Evolutionary conservation across 805 yeast species (phyloP).

Genomic region (Wickerhamiella sorbophila): DNA sequence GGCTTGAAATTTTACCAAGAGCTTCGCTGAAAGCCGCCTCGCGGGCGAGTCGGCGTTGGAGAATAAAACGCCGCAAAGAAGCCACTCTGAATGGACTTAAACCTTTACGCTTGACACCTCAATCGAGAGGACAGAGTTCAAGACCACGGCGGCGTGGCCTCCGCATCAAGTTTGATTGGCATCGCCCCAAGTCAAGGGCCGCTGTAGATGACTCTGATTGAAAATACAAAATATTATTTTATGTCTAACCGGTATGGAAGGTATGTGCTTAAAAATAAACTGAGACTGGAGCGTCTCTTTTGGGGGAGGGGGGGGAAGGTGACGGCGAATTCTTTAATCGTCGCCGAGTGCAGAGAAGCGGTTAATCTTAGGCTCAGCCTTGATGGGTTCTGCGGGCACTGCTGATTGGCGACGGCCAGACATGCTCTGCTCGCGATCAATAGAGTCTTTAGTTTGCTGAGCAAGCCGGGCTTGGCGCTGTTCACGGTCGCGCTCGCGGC

Average conservation of each 20-base stretch:
- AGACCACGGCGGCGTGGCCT: background rate
- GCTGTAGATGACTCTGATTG: no score
- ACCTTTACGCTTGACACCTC: background rate
- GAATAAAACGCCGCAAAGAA: background rate
- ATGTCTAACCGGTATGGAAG: background rate
- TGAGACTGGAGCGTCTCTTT: background rate
- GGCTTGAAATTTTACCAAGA: background rate
- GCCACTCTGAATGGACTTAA: background rate
- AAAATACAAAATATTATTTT: background rate
- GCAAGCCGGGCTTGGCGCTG: conserved; percentile 1
- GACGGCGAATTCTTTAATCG: background rate
- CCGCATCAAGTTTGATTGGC: background rate
- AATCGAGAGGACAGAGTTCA: background rate
- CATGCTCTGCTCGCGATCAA: background rate
- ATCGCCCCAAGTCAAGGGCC: background rate
- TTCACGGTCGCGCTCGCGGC: conserved; percentile 2
- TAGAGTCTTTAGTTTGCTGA: background rate
- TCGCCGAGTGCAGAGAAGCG: conserved; percentile 4
- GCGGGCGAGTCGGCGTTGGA: background rate
- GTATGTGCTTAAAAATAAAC: background rate
- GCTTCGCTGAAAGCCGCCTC: background rate
- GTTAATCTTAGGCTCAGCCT: background rate
- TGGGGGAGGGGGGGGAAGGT: background rate
- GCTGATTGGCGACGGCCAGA: conserved; percentile 1
- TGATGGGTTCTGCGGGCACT: background rate